Percentiles rank a stretch among this genome's conserved stretches.
Conservation (phyloP, 2,329 filamentous ascomycete species). For the Graphiopsis chlorocephala region DNA sequence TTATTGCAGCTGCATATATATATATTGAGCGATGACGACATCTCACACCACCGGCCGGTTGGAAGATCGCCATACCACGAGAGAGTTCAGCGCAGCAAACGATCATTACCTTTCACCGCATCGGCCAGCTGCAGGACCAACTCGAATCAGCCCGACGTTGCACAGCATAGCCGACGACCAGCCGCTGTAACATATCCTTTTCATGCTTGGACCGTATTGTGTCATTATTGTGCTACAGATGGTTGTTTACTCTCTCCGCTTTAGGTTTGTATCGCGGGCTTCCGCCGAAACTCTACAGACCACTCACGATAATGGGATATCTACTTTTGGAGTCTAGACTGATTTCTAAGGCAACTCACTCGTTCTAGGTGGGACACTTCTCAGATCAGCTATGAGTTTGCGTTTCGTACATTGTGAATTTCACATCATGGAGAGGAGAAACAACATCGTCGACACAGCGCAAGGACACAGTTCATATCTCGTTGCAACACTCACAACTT, state of each 20-base stretch:
- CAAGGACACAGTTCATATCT: not conserved
- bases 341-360: not conserved
- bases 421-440: not conserved
- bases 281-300: not conserved
- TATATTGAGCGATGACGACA: not conserved
- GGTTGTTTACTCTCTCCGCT: not conserved
- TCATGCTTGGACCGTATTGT: not conserved
- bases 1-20: not conserved
- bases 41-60: not conserved
- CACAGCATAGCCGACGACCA: conserved; percentile 2
- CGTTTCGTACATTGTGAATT: not conserved
- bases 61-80: not conserved
- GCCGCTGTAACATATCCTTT: not conserved
- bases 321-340: not conserved
- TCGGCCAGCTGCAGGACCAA: not conserved
- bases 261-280: not conserved
- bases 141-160: not conserved
- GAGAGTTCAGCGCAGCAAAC: not conserved
- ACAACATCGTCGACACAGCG: not conserved
- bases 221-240: not conserved
- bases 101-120: not conserved
- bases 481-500: conserved; percentile 20
- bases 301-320: not conserved
- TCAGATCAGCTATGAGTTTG: not conserved
- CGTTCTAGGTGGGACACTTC: not conserved